Base-by-base conservation (phyloP, 2,329 filamentous ascomycete genomes). In the Pseudocercospora eumusae region DNA sequence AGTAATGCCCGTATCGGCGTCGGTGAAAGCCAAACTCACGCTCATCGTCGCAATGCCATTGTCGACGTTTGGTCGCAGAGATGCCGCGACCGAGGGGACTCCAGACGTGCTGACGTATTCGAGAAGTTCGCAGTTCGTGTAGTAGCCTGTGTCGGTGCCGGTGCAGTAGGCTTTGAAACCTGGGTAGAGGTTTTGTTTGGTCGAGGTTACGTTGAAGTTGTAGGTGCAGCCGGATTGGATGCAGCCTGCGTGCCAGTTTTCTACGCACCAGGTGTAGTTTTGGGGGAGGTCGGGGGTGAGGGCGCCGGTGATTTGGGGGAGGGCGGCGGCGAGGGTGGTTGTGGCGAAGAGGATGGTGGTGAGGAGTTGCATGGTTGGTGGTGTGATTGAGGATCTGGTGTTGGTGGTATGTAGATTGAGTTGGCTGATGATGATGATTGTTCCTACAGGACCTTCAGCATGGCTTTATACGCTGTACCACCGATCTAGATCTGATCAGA, bases 121-220 rank as follows among this genome's bases (percentile, higher is more conserved):
- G 6, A 64, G 59, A 7, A 64, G 40, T 40, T 60, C 7, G 56
- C 62, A 64, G 21, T 36, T 13, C 27, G 25, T n/a, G 56, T 56
- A 64, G 62, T 56, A 64, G 31, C 62, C 62, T 11, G 56, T 60
- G 31, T 64, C 62, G 15, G 21, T 1, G 31, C 62, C 62, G 36
- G 1, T 10, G 54, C 62, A 64, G 59, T 64, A 59, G 8, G 62
- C 62, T 18, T 56, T 50, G 56, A 64, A 64, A 28, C 27, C 27
- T 15, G 31, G 31, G 13, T 33, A 33, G 11, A 33, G 13, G 31
- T 33, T 33, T 42, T 57, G 54, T 11, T 27, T 11, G 3, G 20
- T n/a, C 28, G 27, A 21, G 8, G 28, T 44, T 23, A 64, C 52
- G 56, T 64, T 64, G 62, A 64, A 64, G 56, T 62, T 36, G 62